Conservation (phyloP, 306 rosid genomes). For the Mimosa bimucronata region DNA sequence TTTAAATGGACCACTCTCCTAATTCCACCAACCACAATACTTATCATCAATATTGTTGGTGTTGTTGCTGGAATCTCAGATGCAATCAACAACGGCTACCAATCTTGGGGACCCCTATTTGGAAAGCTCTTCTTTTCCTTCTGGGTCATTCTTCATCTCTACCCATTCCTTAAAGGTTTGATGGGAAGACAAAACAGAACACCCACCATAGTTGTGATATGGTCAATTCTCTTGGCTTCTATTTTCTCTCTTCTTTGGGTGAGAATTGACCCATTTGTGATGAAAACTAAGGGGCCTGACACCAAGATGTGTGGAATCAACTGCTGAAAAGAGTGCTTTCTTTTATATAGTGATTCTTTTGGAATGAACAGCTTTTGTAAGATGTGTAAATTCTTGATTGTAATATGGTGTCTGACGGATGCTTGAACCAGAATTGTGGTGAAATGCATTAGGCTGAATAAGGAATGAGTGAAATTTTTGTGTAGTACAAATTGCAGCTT, state of each 20-base stretch:
- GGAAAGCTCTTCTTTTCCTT: constrained; percentile 96
- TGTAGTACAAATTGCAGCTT: constrained; percentile 54
- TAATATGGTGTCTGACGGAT: constrained; percentile 29
- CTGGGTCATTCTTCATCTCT: constrained; percentile 96
- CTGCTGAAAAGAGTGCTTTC: constrained; percentile 60
- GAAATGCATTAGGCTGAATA: constrained; percentile 52
- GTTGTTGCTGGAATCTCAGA: constrained; percentile 96
- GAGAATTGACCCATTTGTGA: constrained; percentile 87
- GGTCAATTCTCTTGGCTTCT: constrained; percentile 95
- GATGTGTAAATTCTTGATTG: constrained; percentile 54
- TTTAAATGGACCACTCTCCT: constrained; percentile 93
- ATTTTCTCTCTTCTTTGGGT: constrained; percentile 97
- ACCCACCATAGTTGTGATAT: constrained; percentile 92
- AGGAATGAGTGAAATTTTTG: constrained; percentile 54
- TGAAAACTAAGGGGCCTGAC: constrained; percentile 90
- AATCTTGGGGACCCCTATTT: constrained; percentile 96
- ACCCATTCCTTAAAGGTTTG: constrained; percentile 96
- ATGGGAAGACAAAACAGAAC: constrained; percentile 98
- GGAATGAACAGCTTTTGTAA: constrained; percentile 43
- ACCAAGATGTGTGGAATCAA: constrained; percentile 85
- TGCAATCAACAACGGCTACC: constrained; percentile 92
- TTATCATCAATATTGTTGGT: constrained; percentile 89
- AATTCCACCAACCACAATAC: constrained; percentile 90
- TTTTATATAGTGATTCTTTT: constrained; percentile 40
- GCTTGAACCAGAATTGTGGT: constrained; percentile 39